These are phyloP conservation scores for Poteriospumella lacustris DNA, from an alignment of 108 stramenopile genomes.

Conservation along the genomic window DNA sequence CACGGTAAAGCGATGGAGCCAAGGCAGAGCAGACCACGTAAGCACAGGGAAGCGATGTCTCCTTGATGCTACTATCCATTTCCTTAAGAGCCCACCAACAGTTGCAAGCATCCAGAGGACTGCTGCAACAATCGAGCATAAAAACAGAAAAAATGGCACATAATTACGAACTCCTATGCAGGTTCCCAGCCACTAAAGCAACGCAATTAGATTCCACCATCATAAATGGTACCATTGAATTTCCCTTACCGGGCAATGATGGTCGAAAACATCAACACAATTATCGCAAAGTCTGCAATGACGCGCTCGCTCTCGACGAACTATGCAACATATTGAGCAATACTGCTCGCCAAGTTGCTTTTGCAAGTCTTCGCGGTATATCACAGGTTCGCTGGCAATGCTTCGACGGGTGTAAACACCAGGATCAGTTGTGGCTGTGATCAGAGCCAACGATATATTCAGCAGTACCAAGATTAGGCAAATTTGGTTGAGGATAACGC, in stretches of 20 bases:
- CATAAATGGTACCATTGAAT: background rate
- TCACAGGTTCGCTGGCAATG: background rate
- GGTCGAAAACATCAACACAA: constrained; percentile 30
- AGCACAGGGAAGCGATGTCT: too few relatives aligned
- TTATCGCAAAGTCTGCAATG: constrained; percentile 28
- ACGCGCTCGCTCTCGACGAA: background rate
- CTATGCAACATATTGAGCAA: constrained; percentile 11
- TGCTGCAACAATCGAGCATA: background rate
- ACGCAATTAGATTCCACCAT: background rate
- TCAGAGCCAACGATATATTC: background rate
- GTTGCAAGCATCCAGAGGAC: too few relatives aligned
- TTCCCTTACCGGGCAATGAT: constrained; percentile 22
- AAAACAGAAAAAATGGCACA: constrained; percentile 2
- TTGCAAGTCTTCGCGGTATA: background rate
- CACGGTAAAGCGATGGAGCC: too few relatives aligned
- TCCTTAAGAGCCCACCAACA: too few relatives aligned
- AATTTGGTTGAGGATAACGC: background rate
- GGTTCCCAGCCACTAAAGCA: constrained; percentile 11
- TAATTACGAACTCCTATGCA: constrained; percentile 26
- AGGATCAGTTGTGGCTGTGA: constrained; percentile 15
- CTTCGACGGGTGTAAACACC: background rate
- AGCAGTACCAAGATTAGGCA: background rate
- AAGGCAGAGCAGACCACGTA: too few relatives aligned
- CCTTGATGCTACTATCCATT: too few relatives aligned
- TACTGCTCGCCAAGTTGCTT: background rate